phyloP scores from a whole-genome alignment of 495 filamentous ascomycete species.

The Hypoxylon lienhwacheense region DNA sequence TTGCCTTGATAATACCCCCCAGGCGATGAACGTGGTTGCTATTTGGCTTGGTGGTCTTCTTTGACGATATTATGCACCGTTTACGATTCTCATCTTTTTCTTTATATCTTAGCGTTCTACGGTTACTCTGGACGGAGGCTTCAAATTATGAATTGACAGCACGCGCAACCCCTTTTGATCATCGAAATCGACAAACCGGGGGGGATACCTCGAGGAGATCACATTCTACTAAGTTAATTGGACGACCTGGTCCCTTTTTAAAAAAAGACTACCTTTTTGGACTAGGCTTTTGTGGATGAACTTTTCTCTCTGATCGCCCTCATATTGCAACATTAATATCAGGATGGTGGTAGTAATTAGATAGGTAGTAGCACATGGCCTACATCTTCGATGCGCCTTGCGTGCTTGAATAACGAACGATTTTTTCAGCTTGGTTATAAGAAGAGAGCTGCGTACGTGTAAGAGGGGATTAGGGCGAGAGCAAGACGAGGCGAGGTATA shows the following conservation, averaged over 20 bases:
- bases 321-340: slow-evolving; percentile 8
- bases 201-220: neutral
- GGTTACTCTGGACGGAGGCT: neutral
- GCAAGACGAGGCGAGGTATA: neutral
- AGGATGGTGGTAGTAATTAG: neutral
- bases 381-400: slow-evolving; percentile 4
- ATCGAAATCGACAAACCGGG: neutral
- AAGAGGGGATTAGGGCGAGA: slow-evolving; percentile 1
- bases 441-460: slow-evolving; percentile 2
- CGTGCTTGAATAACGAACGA: slow-evolving; percentile 16
- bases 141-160: neutral
- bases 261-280: neutral
- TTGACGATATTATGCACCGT: slow-evolving; percentile 34
- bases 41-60: slow-evolving; percentile 27
- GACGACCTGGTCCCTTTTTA: neutral
- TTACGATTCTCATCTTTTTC: slow-evolving; percentile 24
- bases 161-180: neutral
- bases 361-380: neutral
- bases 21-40: slow-evolving; percentile 21
- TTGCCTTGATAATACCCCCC: slow-evolving; percentile 35
- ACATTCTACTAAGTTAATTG: no score
- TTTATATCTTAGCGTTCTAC: slow-evolving; percentile 21
- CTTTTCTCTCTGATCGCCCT: no score
- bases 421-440: slow-evolving; percentile 12
- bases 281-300: no score